Base-by-base conservation (phyloP, 106 monocot species). In the Phalaenopsis equestris region DNA sequence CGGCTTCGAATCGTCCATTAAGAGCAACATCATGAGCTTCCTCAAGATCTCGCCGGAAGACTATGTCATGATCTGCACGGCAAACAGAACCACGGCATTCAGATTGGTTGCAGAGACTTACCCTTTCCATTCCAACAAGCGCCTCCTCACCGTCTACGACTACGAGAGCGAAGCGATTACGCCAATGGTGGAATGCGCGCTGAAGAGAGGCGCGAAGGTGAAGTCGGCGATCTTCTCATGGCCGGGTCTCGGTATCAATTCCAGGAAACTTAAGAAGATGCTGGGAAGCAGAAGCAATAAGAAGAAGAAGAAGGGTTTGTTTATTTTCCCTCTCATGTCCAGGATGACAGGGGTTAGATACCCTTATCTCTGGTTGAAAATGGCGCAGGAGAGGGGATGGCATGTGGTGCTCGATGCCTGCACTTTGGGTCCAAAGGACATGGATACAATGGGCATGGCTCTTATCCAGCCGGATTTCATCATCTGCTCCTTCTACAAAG, bases 401-500 rank as follows among this genome's bases (percentile, higher is more conserved):
- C 92, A 95, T 68, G 88, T 92, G 16, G 82, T 70, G 49, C 86
- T 92, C 9, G 92, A 95, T 45, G 89, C 92, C 18, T 86, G 88
- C 24, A 85, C 90, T 0, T 41, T 93, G 24, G 95, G 87, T 15
- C 86, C 95, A 0, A 95, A 95, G 86, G 95, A 92, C 42, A 76
- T 91, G 84, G 92, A 89, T 56, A 84, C 92, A 21, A 64, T 95
- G 18, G 95, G 95, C 0, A 81, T 95, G 57, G 90, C 95, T 10
- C 61, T 95, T 3, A 86, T 95, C 76, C 80, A 85, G 41, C 95
- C 95, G 36, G 90, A 95, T 70, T 92, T 95, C 78, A 84, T 95
- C 67, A 73, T 95, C 45, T 95, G 92, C 82, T 93, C 93, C 42
- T 95, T 95, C 85, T 95, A 76, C 83, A 93, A 93, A 72, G 87